These are phyloP conservation scores for Berkeleyomyces basicola DNA, from an alignment of 2,329 filamentous ascomycete species.

Conservation along the genomic window DNA sequence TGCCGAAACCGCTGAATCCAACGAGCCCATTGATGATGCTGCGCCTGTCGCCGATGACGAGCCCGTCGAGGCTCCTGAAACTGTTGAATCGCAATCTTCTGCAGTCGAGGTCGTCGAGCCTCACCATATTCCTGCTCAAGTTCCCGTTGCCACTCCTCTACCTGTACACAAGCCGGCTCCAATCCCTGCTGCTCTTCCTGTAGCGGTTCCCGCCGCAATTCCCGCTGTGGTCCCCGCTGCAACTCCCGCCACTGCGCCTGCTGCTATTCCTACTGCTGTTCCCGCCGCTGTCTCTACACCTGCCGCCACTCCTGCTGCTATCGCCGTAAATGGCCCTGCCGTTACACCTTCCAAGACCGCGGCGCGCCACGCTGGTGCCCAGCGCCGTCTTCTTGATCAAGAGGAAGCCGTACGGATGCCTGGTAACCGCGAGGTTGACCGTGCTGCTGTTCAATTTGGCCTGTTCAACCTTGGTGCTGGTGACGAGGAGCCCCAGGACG, in stretches of 20 bases:
- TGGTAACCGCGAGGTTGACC: slow-evolving; percentile 85
- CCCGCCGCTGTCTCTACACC: slow-evolving; percentile 46
- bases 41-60: slow-evolving; percentile 21
- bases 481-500: slow-evolving; percentile 76
- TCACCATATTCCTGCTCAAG: slow-evolving; percentile 52
- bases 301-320: slow-evolving; percentile 42
- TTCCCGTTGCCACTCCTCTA: slow-evolving; percentile 50
- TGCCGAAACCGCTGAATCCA: slow-evolving; percentile 5
- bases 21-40: slow-evolving; percentile 18
- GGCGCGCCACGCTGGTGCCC: slow-evolving; percentile 59
- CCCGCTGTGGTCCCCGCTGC: slow-evolving; percentile 35
- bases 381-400: slow-evolving; percentile 79
- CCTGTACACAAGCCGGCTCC: slow-evolving; percentile 62
- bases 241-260: slow-evolving; percentile 51
- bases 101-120: slow-evolving; percentile 29
- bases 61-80: slow-evolving; percentile 21
- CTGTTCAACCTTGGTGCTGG: slow-evolving; percentile 78
- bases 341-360: slow-evolving; percentile 39
- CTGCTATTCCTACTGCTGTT: slow-evolving; percentile 42
- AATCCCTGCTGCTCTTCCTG: slow-evolving; percentile 51
- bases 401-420: slow-evolving; percentile 98
- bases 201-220: slow-evolving; percentile 36
- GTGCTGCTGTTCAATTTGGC: slow-evolving; percentile 86
- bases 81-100: slow-evolving; percentile 19
- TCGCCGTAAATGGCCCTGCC: slow-evolving; percentile 35